phyloP scores from a whole-genome alignment of 140 eudicot species.

The Anethum foeniculum region DNA sequence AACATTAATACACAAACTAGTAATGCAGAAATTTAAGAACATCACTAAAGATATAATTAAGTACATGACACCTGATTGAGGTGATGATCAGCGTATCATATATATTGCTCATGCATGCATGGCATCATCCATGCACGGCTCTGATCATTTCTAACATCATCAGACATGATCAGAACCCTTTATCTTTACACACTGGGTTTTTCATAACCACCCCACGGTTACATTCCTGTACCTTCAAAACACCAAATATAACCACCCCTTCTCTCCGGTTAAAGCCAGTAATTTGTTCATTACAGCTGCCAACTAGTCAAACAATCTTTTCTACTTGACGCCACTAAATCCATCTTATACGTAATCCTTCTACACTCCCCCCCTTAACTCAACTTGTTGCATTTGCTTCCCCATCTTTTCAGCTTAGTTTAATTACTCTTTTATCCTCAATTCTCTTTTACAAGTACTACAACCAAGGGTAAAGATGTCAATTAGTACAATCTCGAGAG shows the following conservation, averaged over 20 bases:
- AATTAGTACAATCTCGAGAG: background rate
- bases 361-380: background rate
- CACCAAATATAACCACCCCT: constrained; percentile 25
- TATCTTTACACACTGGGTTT: constrained; percentile 17
- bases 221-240: constrained; percentile 25
- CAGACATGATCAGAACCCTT: background rate
- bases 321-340: constrained; percentile 36
- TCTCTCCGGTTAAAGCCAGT: constrained; percentile 35
- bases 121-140: constrained; percentile 19
- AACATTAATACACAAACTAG: too few relatives aligned
- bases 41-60: background rate
- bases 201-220: constrained; percentile 35
- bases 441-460: background rate
- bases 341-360: constrained; percentile 22
- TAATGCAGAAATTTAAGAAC: background rate
- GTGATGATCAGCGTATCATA: constrained; percentile 26
- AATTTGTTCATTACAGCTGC: constrained; percentile 10
- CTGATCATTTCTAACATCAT: background rate
- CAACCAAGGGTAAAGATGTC: background rate
- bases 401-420: background rate
- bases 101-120: constrained; percentile 4
- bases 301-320: constrained; percentile 47
- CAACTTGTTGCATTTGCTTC: background rate
- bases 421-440: background rate
- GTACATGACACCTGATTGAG: constrained; percentile 16